Evolutionary conservation across 208 protist genomes (phyloP).

Genomic region (Sergeia podlipaevii): DNA sequence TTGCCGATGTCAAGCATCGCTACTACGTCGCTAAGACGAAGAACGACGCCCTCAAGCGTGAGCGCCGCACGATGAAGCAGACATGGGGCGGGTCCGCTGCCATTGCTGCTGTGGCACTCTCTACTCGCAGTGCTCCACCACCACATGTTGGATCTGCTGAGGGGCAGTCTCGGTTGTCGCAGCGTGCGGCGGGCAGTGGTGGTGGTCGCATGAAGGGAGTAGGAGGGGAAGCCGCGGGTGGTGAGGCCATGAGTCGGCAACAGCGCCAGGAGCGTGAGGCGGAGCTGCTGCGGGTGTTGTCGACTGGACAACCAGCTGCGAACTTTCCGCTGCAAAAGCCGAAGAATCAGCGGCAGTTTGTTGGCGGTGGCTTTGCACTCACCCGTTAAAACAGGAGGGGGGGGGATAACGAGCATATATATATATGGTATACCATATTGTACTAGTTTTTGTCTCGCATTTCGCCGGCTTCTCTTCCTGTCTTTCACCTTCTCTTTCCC

Average conservation of each 20-base stretch:
- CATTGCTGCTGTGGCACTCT: not conserved
- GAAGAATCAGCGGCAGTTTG: constrained; percentile 57
- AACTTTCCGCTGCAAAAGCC: constrained; percentile 63
- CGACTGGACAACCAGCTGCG: constrained; percentile 47
- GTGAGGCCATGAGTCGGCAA: constrained; percentile 14
- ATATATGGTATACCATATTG: no score
- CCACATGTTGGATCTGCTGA: no score
- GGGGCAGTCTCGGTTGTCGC: no score
- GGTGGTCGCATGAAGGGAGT: not conserved
- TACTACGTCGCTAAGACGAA: constrained; percentile 92
- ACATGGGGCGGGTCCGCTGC: constrained; percentile 29
- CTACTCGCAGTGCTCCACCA: not conserved
- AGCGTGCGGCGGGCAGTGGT: not conserved
- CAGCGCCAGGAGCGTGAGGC: constrained; percentile 19
- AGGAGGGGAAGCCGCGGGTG: not conserved
- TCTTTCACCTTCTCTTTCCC: no score
- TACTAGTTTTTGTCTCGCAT: no score
- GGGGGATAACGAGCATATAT: not conserved
- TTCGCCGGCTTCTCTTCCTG: no score
- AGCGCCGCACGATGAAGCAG: constrained; percentile 32
- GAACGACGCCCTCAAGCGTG: constrained; percentile 61
- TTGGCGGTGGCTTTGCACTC: constrained; percentile 78
- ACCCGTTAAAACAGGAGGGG: constrained; percentile 14
- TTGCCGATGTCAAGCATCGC: constrained; percentile 89
- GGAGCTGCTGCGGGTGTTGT: constrained; percentile 35